Evolutionary conservation across 352 stramenopile genomes (phyloP).

Genomic region (Thalassiosira hispida): DNA sequence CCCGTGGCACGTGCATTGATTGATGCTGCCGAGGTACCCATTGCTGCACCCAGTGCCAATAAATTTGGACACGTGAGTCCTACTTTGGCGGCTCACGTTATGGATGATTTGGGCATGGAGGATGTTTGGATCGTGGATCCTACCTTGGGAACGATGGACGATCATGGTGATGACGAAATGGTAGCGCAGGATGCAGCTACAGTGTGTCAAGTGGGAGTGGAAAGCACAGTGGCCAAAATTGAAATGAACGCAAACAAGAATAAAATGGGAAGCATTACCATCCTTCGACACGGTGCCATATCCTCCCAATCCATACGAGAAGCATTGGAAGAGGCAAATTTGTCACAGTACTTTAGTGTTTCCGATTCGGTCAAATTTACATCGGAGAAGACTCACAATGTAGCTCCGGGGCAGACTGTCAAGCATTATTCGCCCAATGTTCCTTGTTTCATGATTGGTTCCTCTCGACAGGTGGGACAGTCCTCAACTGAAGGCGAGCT

Average conservation of each 20-base stretch:
- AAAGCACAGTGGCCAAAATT: slow-evolving; percentile 82
- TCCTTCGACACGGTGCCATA: slow-evolving; percentile 79
- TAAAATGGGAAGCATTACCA: slow-evolving; percentile 54
- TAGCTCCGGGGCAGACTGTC: slow-evolving; percentile 94
- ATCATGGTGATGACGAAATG: slow-evolving; percentile 20
- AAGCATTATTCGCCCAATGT: slow-evolving; percentile 98
- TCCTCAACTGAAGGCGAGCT: not conserved
- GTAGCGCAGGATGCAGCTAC: slow-evolving; percentile 11
- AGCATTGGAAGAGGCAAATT: slow-evolving; percentile 45
- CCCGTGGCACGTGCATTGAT: slow-evolving; percentile 91
- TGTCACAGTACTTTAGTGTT: slow-evolving; percentile 61
- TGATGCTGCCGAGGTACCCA: slow-evolving; percentile 89
- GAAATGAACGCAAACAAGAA: slow-evolving; percentile 51
- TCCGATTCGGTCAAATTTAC: slow-evolving; percentile 54
- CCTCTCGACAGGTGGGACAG: slow-evolving; percentile 21
- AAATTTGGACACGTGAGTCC: slow-evolving; percentile 98
- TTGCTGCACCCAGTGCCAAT: slow-evolving; percentile 98
- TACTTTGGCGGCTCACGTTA: slow-evolving; percentile 94
- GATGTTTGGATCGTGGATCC: slow-evolving; percentile 89
- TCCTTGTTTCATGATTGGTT: slow-evolving; percentile 69
- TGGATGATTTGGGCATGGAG: slow-evolving; percentile 94
- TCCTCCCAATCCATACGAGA: slow-evolving; percentile 61
- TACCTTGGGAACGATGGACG: slow-evolving; percentile 28
- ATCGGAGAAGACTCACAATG: slow-evolving; percentile 67
- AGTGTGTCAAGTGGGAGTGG: slow-evolving; percentile 72